These are phyloP conservation scores for Aspergillus sp. DNA, from an alignment of 2,329 filamentous ascomycete species.

Conservation along the genomic window DNA sequence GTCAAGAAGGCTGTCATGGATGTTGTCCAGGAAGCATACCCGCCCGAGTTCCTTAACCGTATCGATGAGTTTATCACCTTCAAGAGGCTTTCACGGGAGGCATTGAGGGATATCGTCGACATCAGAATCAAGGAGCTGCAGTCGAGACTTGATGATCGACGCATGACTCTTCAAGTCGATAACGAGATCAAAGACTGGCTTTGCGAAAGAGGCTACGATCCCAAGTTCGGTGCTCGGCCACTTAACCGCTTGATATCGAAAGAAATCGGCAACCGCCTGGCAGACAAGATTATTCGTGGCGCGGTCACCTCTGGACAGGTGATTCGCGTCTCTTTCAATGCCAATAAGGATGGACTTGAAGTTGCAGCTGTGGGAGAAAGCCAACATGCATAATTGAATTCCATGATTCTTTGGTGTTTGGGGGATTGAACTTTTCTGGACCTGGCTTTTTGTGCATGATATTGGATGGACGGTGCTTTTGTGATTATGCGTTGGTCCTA, in stretches of 20 bases:
- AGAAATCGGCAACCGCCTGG: slow-evolving; percentile 83
- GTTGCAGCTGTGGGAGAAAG: slow-evolving; percentile 36
- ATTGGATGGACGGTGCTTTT: neutral
- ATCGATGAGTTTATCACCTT: slow-evolving; percentile 98
- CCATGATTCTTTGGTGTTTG: neutral
- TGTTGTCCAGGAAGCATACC: slow-evolving; percentile 71
- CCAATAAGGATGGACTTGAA: slow-evolving; percentile 59
- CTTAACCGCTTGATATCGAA: slow-evolving; percentile 88
- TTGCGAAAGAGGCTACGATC: slow-evolving; percentile 85
- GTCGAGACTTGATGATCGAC: slow-evolving; percentile 74
- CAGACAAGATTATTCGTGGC: slow-evolving; percentile 88
- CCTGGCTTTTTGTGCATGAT: neutral
- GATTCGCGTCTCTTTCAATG: slow-evolving; percentile 68
- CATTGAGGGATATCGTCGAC: slow-evolving; percentile 88
- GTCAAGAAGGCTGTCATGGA: slow-evolving; percentile 84
- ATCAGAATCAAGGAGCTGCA: slow-evolving; percentile 87
- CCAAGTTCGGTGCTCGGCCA: slow-evolving; percentile 85
- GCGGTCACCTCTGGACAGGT: slow-evolving; percentile 73
- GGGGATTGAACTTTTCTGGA: neutral
- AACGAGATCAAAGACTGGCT: slow-evolving; percentile 79
- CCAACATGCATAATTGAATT: slow-evolving; percentile 10
- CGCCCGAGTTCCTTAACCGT: slow-evolving; percentile 93
- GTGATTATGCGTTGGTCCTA: neutral
- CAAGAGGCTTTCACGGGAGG: slow-evolving; percentile 74
- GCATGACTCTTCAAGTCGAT: slow-evolving; percentile 73